phyloP scores from a whole-genome alignment of 148 eudicot genomes.

The Rhododendron simsii region DNA sequence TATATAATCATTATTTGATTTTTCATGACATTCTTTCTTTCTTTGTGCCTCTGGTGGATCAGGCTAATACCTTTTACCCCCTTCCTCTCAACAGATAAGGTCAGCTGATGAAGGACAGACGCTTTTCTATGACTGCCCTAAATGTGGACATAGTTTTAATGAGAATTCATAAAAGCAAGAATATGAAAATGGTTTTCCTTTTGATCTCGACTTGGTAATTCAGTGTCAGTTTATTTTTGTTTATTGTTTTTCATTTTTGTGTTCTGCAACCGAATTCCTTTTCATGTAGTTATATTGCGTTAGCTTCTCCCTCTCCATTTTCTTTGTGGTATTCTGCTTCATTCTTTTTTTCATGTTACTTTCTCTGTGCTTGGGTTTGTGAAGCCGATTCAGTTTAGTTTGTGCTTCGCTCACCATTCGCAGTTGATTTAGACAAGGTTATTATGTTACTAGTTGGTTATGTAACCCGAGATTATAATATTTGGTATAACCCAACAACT shows the following conservation, averaged over 20 bases:
- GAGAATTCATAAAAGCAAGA: constrained; percentile 30
- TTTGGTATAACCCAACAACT: no score
- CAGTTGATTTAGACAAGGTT: no score
- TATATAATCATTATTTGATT: not conserved
- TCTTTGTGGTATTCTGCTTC: not conserved
- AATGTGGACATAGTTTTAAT: constrained; percentile 30
- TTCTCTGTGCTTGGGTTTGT: not conserved
- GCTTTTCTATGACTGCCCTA: constrained; percentile 40
- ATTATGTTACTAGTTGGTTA: no score
- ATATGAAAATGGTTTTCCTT: not conserved
- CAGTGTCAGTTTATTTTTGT: not conserved
- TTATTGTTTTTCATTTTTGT: not conserved
- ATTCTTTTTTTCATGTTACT: not conserved
- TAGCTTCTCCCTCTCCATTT: not conserved
- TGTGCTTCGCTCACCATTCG: no score
- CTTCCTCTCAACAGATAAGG: constrained; percentile 26
- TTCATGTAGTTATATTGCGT: not conserved
- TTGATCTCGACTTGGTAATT: not conserved
- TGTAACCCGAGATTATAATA: no score
- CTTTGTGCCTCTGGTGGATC: not conserved
- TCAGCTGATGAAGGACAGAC: constrained; percentile 61
- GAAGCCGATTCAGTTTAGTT: no score
- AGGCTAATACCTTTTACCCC: not conserved
- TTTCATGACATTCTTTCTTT: not conserved
- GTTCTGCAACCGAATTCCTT: not conserved